A percentile compares a stretch with the other conserved stretches of the same genome.
These are phyloP conservation scores for Cadophora luteo-olivacea DNA, from an alignment of 2,329 filamentous ascomycete species.

Conservation along the genomic window DNA sequence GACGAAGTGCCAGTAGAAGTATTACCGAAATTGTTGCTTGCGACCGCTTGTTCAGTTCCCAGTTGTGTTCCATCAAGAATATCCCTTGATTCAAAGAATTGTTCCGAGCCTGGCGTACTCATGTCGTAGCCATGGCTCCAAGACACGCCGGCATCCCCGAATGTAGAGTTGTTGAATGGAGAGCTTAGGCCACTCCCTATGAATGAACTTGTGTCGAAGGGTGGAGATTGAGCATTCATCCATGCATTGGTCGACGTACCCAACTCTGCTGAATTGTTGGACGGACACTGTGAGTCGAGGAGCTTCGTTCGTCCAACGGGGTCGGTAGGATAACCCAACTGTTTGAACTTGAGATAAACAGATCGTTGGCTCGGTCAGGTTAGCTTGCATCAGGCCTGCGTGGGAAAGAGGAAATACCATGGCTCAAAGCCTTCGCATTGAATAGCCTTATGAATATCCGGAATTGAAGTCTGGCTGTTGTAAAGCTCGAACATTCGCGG, in stretches of 20 bases:
- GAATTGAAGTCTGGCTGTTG: slow-evolving; percentile 28
- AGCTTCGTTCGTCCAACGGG: slow-evolving; percentile 25
- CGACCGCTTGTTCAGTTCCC: background rate
- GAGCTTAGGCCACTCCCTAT: background rate
- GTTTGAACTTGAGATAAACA: slow-evolving; percentile 31
- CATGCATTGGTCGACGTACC: background rate
- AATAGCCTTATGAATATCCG: slow-evolving; percentile 29
- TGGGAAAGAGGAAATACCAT: slow-evolving; percentile 18
- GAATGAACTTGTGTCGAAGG: background rate
- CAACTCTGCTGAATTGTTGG: background rate
- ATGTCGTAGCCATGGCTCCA: background rate
- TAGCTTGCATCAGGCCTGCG: slow-evolving; percentile 6
- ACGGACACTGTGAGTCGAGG: slow-evolving; percentile 15
- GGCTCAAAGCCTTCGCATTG: slow-evolving; percentile 30
- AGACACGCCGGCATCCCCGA: background rate
- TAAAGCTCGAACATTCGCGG: slow-evolving; percentile 31
- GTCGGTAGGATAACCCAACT: slow-evolving; percentile 28
- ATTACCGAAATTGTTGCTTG: background rate
- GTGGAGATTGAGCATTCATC: background rate
- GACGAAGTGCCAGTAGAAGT: background rate
- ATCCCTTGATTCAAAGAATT: background rate
- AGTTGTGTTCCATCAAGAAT: background rate
- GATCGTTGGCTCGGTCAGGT: slow-evolving; percentile 21
- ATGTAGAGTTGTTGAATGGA: slow-evolving; percentile 1
- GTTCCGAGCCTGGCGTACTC: background rate